These are phyloP conservation scores for Penicillium robsamsonii DNA, from an alignment of 495 filamentous ascomycete genomes.

Conservation along the genomic window DNA sequence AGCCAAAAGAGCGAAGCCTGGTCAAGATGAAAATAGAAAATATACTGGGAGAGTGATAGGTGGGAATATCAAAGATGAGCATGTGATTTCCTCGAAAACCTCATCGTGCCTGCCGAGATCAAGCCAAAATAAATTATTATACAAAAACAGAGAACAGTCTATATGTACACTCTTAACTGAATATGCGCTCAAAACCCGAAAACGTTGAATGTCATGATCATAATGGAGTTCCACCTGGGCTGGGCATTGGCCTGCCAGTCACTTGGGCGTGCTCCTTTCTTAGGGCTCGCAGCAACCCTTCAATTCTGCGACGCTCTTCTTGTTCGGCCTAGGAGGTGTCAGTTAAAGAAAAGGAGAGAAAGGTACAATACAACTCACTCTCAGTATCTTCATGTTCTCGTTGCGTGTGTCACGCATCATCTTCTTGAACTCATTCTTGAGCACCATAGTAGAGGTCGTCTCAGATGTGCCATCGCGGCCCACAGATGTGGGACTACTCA, in stretches of 20 bases:
- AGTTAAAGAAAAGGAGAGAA: slow-evolving; percentile 16
- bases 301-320: slow-evolving; percentile 66
- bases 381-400: slow-evolving; percentile 66
- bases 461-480: slow-evolving; percentile 50
- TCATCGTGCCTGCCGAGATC: slow-evolving; percentile 25
- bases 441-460: slow-evolving; percentile 66
- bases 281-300: slow-evolving; percentile 55
- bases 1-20: slow-evolving; percentile 8
- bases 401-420: slow-evolving; percentile 82
- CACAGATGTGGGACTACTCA: slow-evolving; percentile 51
- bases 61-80: not conserved
- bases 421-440: slow-evolving; percentile 84
- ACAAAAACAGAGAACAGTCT: slow-evolving; percentile 12
- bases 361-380: slow-evolving; percentile 48
- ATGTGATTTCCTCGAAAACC: slow-evolving; percentile 2
- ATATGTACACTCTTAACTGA: slow-evolving; percentile 26
- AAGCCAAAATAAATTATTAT: slow-evolving; percentile 23
- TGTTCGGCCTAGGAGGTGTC: slow-evolving; percentile 59
- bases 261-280: slow-evolving; percentile 51
- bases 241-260: slow-evolving; percentile 51
- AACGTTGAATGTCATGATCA: slow-evolving; percentile 35
- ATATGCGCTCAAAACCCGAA: slow-evolving; percentile 14
- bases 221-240: slow-evolving; percentile 47
- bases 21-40: not conserved
- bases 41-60: not conserved